phyloP scores from a whole-genome alignment of 192 early-diverging fungal species.

The Dispira simplex region DNA sequence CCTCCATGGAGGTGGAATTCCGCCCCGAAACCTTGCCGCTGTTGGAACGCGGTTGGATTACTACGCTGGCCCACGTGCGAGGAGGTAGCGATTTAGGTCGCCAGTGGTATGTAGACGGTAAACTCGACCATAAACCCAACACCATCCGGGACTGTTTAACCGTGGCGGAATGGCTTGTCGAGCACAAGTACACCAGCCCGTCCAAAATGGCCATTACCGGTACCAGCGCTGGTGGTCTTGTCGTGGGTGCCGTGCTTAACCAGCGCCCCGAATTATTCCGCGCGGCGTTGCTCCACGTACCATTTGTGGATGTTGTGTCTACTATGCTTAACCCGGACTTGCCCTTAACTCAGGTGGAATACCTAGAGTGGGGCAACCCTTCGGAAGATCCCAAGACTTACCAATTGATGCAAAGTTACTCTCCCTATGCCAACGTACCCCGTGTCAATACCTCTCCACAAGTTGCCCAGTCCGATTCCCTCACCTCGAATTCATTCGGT shows the following conservation, averaged over 20 bases:
- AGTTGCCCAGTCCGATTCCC: not conserved
- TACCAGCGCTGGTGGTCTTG: constrained; percentile 60
- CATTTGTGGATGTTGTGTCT: constrained; percentile 77
- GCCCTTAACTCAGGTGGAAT: constrained; percentile 55
- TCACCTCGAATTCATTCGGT: not conserved
- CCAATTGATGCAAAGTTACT: constrained; percentile 36
- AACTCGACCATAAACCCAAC: constrained; percentile 50
- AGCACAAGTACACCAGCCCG: constrained; percentile 35
- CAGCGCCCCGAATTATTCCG: constrained; percentile 52
- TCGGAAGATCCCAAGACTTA: constrained; percentile 29
- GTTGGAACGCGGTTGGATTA: constrained; percentile 63
- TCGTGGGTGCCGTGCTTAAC: constrained; percentile 53
- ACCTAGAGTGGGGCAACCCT: constrained; percentile 65
- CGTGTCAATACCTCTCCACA: not conserved
- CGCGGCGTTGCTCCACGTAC: constrained; percentile 58
- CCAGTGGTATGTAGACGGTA: constrained; percentile 64
- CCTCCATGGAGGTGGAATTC: constrained; percentile 59
- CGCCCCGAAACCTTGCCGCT: constrained; percentile 58
- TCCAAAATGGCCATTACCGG: constrained; percentile 46
- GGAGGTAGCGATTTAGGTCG: constrained; percentile 67
- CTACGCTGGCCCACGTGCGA: constrained; percentile 68
- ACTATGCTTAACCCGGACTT: constrained; percentile 63
- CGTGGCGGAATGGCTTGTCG: constrained; percentile 44
- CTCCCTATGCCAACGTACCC: constrained; percentile 52
- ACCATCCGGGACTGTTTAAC: constrained; percentile 56